A percentile compares a stretch with the other conserved stretches of the same genome.
These are phyloP conservation scores for Gracilaria caudata DNA, from an alignment of 23 red algal species.

Conservation along the genomic window DNA sequence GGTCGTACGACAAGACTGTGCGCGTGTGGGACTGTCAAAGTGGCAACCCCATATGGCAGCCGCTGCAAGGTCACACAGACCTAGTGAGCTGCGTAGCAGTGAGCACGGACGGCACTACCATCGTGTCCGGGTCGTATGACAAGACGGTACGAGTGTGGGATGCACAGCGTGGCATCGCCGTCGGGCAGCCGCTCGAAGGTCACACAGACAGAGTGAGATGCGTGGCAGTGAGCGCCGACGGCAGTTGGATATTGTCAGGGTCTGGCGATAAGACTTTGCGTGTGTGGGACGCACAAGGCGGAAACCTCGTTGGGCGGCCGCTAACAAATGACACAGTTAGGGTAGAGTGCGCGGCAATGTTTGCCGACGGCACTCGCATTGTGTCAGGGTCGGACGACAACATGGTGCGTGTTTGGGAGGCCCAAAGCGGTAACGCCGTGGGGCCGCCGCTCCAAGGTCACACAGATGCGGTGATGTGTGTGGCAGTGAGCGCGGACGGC, in stretches of 20 bases:
- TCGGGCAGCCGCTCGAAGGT: too few species aligned
- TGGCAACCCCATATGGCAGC: not conserved
- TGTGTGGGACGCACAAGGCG: not conserved
- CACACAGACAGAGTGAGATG: too few species aligned
- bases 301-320: not conserved
- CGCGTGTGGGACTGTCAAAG: not conserved
- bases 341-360: not conserved
- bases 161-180: too few species aligned
- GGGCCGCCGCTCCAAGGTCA: not conserved
- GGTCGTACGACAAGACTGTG: not conserved
- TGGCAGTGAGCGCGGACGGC: not conserved
- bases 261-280: conserved; percentile 6
- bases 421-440: not conserved
- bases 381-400: not conserved
- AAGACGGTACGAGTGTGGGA: too few species aligned
- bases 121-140: not conserved
- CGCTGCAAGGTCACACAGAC: not conserved
- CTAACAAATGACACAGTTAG: not conserved
- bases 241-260: not conserved
- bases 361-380: not conserved
- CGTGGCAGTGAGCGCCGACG: not conserved
- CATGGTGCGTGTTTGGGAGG: not conserved
- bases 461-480: not conserved
- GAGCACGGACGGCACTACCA: not conserved
- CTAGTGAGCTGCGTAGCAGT: not conserved